A percentile compares a stretch with the other conserved stretches of the same genome.
Evolutionary conservation across 2,329 filamentous ascomycete genomes (phyloP).

Genomic region (Clonostachys chloroleuca): DNA sequence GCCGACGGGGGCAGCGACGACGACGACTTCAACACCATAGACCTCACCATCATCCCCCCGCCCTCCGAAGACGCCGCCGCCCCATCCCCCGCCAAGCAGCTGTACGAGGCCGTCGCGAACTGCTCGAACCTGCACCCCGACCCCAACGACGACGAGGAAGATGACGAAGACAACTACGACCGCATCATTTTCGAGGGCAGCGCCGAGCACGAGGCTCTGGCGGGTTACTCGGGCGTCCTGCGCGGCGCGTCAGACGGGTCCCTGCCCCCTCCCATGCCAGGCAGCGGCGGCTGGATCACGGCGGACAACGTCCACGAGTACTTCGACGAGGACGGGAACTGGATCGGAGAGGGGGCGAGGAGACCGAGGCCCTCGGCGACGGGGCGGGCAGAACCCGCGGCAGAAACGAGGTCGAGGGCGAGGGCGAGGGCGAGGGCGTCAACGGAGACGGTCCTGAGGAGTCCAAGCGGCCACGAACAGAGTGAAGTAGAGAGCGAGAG

Average conservation of each 20-base stretch:
- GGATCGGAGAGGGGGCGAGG: slow-evolving; percentile 48
- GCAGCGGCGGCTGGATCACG: slow-evolving; percentile 81
- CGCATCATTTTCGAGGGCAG: slow-evolving; percentile 53
- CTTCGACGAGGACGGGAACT: slow-evolving; percentile 78
- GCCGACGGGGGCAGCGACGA: slow-evolving; percentile 53
- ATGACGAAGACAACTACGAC: slow-evolving; percentile 51
- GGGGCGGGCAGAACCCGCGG: slow-evolving; percentile 56
- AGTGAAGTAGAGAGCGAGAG: slow-evolving; percentile 15
- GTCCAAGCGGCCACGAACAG: slow-evolving; percentile 41
- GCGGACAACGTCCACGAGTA: slow-evolving; percentile 85
- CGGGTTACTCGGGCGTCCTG: slow-evolving; percentile 52
- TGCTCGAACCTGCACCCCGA: slow-evolving; percentile 78
- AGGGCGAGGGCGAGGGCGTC: slow-evolving; percentile 24
- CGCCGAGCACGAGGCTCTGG: slow-evolving; percentile 44
- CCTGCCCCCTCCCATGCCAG: slow-evolving; percentile 64
- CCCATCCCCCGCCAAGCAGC: slow-evolving; percentile 22
- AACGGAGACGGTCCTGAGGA: slow-evolving; percentile 33
- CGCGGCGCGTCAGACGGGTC: slow-evolving; percentile 41
- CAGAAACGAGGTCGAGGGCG: slow-evolving; percentile 46
- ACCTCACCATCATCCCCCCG: slow-evolving; percentile 57
- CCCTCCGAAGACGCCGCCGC: slow-evolving; percentile 7
- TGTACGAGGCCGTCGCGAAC: slow-evolving; percentile 67
- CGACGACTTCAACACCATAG: slow-evolving; percentile 62
- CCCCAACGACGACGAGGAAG: slow-evolving; percentile 53
- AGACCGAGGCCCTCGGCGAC: slow-evolving; percentile 47